Evolutionary conservation across 306 rosid genomes (phyloP), one percentile per base, ranked within the genome.

Genomic region (Vicia villosa): DNA sequence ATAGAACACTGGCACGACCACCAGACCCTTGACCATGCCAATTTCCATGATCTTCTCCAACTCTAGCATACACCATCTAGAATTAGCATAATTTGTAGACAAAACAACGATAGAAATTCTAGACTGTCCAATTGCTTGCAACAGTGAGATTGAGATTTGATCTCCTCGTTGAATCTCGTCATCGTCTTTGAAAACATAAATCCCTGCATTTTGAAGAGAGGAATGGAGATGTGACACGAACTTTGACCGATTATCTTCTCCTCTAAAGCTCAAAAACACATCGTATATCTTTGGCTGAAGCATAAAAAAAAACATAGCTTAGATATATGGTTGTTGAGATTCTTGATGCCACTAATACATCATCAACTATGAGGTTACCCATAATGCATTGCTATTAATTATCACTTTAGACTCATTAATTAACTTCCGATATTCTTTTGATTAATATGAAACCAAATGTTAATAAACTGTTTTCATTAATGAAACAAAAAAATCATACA

Each of bases 1-100:
- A 5, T 63, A 70, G 59, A 70, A 70, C 30, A 70, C 42, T 0
- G 78, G 78, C 10, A 73, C 10, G 24, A 73, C 78, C 5, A 40
- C 56, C 5, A 24, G 20, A 10, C 21, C 36, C 10, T 0, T 15
- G 3, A 0, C 1, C 11, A 20, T 51, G n/a, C 14, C 15, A 26
- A 11, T 5, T 12, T 38, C 16, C 56, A 70, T 41, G 0, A 69
- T 69, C 4, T 54, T 38, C 24, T 12, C 51, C 14, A 69, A 41
- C 47, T 62, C 70, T 14, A 36, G 38, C 14, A 58, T 32, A 58
- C 64, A 59, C 65, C 65, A 59, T 10, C 65, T 9, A 4, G 65
- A 59, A 34, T 34, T 8, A 50, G 70, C 70, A 11, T 37, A 73
- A 11, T 38, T 16, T 40, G 0, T 22, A 0, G 78, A 74, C 36